Evolutionary conservation across 345 rosid species (phyloP).

Genomic region (Odontarrhena argentea): DNA sequence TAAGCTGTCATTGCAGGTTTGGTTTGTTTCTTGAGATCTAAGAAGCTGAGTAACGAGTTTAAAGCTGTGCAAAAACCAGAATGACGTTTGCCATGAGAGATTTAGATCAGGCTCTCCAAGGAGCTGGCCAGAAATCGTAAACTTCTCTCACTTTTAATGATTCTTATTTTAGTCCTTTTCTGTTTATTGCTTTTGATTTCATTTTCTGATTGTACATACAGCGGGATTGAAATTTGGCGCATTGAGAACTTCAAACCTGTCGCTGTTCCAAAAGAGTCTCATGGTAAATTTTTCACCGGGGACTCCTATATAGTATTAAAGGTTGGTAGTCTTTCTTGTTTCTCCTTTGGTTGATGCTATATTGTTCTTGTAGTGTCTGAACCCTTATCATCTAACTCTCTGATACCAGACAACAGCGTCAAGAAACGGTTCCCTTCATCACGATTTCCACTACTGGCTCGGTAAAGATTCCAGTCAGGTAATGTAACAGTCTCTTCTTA

Average conservation of each 20-base stretch:
- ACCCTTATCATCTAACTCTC: conserved; percentile 6
- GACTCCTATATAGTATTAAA: conserved; percentile 88
- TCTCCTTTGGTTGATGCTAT: conserved; percentile 1
- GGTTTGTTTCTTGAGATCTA: conserved; percentile 22
- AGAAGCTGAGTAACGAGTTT: conserved; percentile 22
- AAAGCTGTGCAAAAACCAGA: conserved; percentile 39
- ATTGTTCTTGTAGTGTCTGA: neutral
- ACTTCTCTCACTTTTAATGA: conserved; percentile 40
- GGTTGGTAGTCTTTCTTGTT: conserved; percentile 48
- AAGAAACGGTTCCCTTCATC: conserved; percentile 72
- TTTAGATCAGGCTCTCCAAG: conserved; percentile 93
- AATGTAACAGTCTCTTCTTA: conserved; percentile 15
- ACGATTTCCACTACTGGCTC: conserved; percentile 92
- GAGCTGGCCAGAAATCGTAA: conserved; percentile 98
- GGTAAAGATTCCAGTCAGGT: conserved; percentile 93
- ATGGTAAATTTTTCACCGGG: conserved; percentile 86
- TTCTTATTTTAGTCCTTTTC: neutral
- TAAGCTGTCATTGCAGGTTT: conserved; percentile 21
- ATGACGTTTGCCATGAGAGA: conserved; percentile 96
- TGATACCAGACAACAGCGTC: conserved; percentile 68
- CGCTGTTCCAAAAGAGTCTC: conserved; percentile 59
- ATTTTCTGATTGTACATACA: conserved; percentile 44
- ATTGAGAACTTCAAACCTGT: conserved; percentile 82
- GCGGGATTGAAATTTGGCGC: conserved; percentile 97
- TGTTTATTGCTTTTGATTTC: conserved; percentile 5